Evolutionary conservation across 2,329 filamentous ascomycete genomes (phyloP).

Genomic region (Penicillium sp.): DNA sequence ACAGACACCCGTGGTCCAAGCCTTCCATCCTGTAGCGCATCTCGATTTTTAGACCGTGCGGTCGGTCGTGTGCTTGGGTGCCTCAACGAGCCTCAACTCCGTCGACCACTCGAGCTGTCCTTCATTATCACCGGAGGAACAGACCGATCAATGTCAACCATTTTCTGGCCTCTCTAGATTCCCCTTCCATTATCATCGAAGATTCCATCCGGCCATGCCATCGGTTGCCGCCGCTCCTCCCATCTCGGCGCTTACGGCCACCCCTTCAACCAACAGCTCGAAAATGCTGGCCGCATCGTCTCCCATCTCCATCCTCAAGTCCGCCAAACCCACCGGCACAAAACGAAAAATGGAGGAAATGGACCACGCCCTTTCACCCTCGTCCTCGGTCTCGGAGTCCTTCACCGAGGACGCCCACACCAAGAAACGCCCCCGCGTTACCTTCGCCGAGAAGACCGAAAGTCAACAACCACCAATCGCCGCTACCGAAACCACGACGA

Average conservation of each 20-base stretch:
- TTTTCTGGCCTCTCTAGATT: constrained; percentile 11
- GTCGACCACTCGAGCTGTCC: constrained; percentile 13
- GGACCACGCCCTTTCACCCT: constrained; percentile 37
- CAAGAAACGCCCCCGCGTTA: constrained; percentile 49
- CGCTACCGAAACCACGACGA: constrained; percentile 34
- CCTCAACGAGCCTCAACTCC: constrained; percentile 16
- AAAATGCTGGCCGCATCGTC: constrained; percentile 39
- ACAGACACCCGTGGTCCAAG: constrained; percentile 20
- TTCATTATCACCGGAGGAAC: constrained; percentile 10
- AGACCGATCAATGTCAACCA: constrained; percentile 29
- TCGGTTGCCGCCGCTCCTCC: constrained; percentile 35
- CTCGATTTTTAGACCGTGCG: constrained; percentile 6
- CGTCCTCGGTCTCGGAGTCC: constrained; percentile 36
- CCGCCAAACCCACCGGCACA: constrained; percentile 35
- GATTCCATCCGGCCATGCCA: constrained; percentile 34
- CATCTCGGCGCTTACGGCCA: constrained; percentile 32
- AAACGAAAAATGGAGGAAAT: constrained; percentile 46
- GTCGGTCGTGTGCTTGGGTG: constrained; percentile 30
- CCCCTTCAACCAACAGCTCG: constrained; percentile 26
- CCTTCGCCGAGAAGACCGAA: constrained; percentile 48
- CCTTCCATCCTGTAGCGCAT: constrained; percentile 16
- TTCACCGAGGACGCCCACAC: constrained; percentile 29
- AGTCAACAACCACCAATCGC: constrained; percentile 35
- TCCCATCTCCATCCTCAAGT: constrained; percentile 43
- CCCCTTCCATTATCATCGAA: constrained; percentile 1